A percentile compares a stretch with the other conserved stretches of the same genome.
Conservation (phyloP, 1,284 basidiomycete genomes). For the Coriolopsis trogii region DNA sequence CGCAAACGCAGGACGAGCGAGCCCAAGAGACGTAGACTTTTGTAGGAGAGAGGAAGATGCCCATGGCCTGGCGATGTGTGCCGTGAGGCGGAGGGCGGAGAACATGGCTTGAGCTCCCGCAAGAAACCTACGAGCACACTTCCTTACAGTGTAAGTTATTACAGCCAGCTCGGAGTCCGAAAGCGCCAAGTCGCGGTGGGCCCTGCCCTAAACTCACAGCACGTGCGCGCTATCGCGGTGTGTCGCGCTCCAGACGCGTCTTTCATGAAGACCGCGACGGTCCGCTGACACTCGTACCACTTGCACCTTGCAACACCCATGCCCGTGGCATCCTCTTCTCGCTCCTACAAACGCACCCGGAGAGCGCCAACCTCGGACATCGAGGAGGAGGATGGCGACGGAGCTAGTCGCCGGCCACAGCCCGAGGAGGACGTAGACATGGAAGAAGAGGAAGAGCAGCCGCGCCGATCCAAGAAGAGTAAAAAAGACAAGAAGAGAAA, state of each 20-base stretch:
- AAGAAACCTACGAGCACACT: too few relatives aligned
- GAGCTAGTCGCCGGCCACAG: conserved; percentile 36
- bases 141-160: conserved; percentile 1
- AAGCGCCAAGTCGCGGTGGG: conserved; percentile 31
- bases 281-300: not conserved
- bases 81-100: conserved; percentile 42
- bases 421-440: conserved; percentile 49
- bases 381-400: conserved; percentile 56
- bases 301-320: conserved; percentile 30
- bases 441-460: conserved; percentile 42
- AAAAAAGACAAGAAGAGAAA: conserved; percentile 46
- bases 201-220: conserved; percentile 40
- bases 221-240: too few relatives aligned
- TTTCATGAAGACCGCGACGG: conserved; percentile 7
- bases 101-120: conserved; percentile 46
- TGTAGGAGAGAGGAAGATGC: conserved; percentile 11
- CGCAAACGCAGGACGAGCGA: conserved; percentile 11
- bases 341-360: conserved; percentile 39
- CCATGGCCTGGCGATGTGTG: conserved; percentile 29
- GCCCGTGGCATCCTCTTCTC: conserved; percentile 48
- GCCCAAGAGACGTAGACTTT: conserved; percentile 12
- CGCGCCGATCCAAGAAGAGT: conserved; percentile 38
- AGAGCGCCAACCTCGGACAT: conserved; percentile 55
- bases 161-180: too few relatives aligned
- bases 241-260: conserved; percentile 23